Evolutionary conservation across 1,284 basidiomycete species (phyloP).

Genomic region (Marasmius oreades): DNA sequence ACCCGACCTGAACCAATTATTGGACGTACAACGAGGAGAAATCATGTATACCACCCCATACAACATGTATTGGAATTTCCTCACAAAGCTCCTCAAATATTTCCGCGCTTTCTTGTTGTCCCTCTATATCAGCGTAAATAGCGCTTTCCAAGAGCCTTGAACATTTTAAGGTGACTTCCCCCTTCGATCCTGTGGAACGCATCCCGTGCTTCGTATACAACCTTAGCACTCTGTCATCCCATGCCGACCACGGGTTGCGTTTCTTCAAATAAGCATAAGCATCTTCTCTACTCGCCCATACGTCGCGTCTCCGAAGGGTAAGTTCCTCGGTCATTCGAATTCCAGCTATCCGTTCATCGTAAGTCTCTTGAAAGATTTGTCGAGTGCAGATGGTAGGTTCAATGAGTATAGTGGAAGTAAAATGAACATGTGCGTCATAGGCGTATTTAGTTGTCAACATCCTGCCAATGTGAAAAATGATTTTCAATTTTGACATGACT

Average conservation of each 20-base stretch:
- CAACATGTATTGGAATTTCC: neutral
- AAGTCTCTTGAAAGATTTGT: neutral
- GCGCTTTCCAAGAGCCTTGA: neutral
- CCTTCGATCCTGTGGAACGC: neutral
- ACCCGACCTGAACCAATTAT: neutral
- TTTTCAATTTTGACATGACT: neutral
- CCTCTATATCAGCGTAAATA: neutral
- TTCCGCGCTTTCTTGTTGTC: neutral
- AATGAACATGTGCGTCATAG: neutral
- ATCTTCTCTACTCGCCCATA: slow-evolving; percentile 2
- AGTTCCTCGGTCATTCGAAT: neutral
- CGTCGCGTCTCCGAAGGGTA: neutral
- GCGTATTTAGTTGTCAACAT: neutral
- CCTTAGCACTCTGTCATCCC: slow-evolving; percentile 10
- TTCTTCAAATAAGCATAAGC: slow-evolving; percentile 1
- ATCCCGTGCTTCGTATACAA: neutral
- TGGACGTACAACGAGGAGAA: slow-evolving; percentile 1
- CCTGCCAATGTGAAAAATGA: neutral
- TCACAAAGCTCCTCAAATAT: slow-evolving; percentile 1
- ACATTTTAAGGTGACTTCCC: neutral
- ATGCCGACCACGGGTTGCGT: slow-evolving; percentile 9
- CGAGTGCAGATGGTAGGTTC: neutral
- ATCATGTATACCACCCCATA: slow-evolving; percentile 1
- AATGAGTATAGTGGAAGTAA: neutral
- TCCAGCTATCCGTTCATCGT: neutral